These are phyloP conservation scores for Boletus bicolor DNA, from an alignment of 768 basidiomycete species.

Conservation along the genomic window DNA sequence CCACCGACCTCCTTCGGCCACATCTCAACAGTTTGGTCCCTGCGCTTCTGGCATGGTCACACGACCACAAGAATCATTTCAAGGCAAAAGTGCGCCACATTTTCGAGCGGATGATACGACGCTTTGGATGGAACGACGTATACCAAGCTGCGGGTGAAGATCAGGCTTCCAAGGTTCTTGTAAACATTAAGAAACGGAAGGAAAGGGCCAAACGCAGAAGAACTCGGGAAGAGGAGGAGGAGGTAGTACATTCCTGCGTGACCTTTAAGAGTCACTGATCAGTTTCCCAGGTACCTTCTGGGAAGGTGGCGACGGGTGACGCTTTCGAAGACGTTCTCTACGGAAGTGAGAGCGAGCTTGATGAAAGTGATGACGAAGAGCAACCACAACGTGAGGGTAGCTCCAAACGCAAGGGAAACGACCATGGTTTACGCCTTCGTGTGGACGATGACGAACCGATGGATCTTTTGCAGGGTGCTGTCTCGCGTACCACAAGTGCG, in stretches of 20 bases:
- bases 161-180: conserved; percentile 82
- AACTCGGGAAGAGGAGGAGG: conserved; percentile 51
- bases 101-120: conserved; percentile 90
- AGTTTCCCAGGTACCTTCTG: conserved; percentile 37
- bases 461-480: conserved; percentile 85
- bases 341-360: conserved; percentile 90
- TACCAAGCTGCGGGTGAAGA: conserved; percentile 71
- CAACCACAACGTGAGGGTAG: conserved; percentile 28
- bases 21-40: conserved; percentile 79
- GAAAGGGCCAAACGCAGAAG: conserved; percentile 90
- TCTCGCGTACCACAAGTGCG: conserved; percentile 68
- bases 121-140: conserved; percentile 86
- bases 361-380: conserved; percentile 64
- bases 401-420: conserved; percentile 36
- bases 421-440: conserved; percentile 62
- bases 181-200: conserved; percentile 95
- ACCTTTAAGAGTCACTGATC: conserved; percentile 7
- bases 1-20: conserved; percentile 66
- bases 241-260: conserved; percentile 27
- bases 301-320: conserved; percentile 64
- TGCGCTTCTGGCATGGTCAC: conserved; percentile 85
- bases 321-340: conserved; percentile 98
- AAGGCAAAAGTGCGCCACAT: conserved; percentile 95
- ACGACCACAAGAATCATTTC: conserved; percentile 99
- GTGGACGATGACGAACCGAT: conserved; percentile 92